Evolutionary conservation across 148 eudicot species (phyloP).

Genomic region (Fagopyrum tataricum): DNA sequence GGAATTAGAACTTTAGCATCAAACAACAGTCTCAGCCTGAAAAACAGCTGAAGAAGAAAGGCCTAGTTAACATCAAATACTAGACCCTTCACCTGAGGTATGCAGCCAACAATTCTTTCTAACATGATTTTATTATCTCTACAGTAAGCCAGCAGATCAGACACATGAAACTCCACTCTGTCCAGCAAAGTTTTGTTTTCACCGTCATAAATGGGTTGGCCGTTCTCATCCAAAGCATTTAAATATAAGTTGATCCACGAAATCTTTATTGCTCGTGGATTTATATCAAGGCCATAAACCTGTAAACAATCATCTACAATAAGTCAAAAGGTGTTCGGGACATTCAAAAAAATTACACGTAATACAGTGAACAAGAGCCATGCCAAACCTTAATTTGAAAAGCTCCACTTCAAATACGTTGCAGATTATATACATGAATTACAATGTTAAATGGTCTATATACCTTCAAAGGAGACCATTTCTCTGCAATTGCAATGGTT

Average conservation of each 20-base stretch:
- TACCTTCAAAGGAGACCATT: slow-evolving; percentile 89
- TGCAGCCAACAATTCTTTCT: slow-evolving; percentile 98
- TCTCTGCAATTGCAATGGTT: slow-evolving; percentile 93
- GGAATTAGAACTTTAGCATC: background rate
- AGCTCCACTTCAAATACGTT: background rate
- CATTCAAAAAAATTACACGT: background rate
- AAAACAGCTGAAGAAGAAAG: background rate
- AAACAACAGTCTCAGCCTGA: slow-evolving; percentile 6
- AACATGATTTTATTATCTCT: slow-evolving; percentile 75
- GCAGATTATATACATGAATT: background rate
- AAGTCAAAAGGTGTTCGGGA: background rate
- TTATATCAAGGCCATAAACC: slow-evolving; percentile 98
- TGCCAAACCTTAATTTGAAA: slow-evolving; percentile 5
- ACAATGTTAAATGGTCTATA: background rate
- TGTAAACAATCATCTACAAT: slow-evolving; percentile 21
- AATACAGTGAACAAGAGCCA: background rate
- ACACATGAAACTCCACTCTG: slow-evolving; percentile 88
- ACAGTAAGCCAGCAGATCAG: slow-evolving; percentile 85
- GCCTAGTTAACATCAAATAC: slow-evolving; percentile 1
- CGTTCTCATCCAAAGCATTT: slow-evolving; percentile 90
- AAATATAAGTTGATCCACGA: slow-evolving; percentile 95
- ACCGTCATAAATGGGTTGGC: slow-evolving; percentile 72
- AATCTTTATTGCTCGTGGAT: slow-evolving; percentile 91
- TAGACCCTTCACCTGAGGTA: slow-evolving; percentile 66
- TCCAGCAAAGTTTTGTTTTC: slow-evolving; percentile 89